Evolutionary conservation across 2,329 filamentous ascomycete species (phyloP).

Genomic region (Xylariomycetidae sp.): DNA sequence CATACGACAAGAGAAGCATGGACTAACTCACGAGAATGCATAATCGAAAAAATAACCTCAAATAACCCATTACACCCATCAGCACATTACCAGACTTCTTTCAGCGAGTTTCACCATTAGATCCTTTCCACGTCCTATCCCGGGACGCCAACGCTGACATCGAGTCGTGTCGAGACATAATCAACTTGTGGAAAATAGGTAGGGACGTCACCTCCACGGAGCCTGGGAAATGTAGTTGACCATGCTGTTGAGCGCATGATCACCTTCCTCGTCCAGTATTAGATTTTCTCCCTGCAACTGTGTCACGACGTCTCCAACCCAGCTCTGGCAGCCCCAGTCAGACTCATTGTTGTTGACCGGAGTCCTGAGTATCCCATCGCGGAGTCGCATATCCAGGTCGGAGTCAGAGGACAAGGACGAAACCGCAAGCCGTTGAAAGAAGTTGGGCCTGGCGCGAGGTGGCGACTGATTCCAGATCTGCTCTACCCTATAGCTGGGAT

Average conservation of each 20-base stretch:
- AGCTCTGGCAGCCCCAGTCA: conserved; percentile 24
- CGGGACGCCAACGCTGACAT: too few relatives aligned
- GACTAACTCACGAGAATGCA: too few relatives aligned
- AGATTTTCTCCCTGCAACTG: conserved; percentile 22
- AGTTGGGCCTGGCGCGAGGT: conserved; percentile 22
- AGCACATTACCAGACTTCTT: too few relatives aligned
- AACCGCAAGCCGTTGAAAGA: conserved; percentile 22
- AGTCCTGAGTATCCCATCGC: conserved; percentile 19
- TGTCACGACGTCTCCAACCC: conserved; percentile 25
- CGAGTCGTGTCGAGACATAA: too few relatives aligned
- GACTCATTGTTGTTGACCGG: conserved; percentile 21
- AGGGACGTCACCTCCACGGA: conserved; percentile 21
- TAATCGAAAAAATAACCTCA: too few relatives aligned
- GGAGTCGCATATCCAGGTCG: conserved; percentile 17
- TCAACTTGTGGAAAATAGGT: too few relatives aligned
- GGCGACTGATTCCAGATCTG: conserved; percentile 21
- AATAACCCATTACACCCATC: too few relatives aligned
- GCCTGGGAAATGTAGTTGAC: conserved; percentile 25
- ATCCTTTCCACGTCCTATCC: too few relatives aligned
- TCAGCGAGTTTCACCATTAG: too few relatives aligned
- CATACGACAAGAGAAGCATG: too few relatives aligned
- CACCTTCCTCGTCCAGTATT: conserved; percentile 25
- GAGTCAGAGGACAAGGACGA: conserved; percentile 18
- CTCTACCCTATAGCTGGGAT: conserved; percentile 20
- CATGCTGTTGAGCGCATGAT: conserved; percentile 24